Base-by-base conservation (phyloP, 345 rosid species). In the Bretschneidera sinensis region DNA sequence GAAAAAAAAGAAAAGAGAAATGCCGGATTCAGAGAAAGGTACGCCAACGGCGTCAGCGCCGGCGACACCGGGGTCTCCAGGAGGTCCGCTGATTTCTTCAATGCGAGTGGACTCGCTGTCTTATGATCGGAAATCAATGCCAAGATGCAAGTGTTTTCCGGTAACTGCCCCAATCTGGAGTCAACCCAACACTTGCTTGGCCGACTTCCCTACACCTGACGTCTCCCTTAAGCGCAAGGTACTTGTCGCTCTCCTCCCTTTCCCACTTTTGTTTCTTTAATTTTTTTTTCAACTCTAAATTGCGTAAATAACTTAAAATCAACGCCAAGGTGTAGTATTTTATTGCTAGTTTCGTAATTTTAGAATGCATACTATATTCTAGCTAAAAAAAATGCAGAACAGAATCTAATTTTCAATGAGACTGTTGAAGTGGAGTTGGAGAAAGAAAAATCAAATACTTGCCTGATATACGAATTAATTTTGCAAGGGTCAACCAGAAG, bases 181-280 rank as follows among this genome's bases (percentile, higher is more conserved):
- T 66, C 85, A 84, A 34, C 53, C 85, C 22, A 80, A 79, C 81
- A 58, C 84, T 16, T 92, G 99, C 88, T 90, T 94, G 75, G 55
- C 81, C 19, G 95, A 83, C 59, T 80, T 94, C 66, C 81, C 95
- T 10, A 25, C 83, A 31, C 87, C 90, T 16, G 77, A 80, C 24
- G 66, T 90, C 51, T 86, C 99, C 19, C 95, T 94, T 17, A 85
- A 97, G 39, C 97, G 99, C 76, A 94, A 94, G 95, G 99, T 91
- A 76, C 57, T 17, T 22, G 24, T n/a, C 31, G 14, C 4, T 19
- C 3, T 17, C 33, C 13, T 23, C 22, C 19, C 20, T 28, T 22
- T 0, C n/a, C n/a, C n/a, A n/a, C n/a, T n/a, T n/a, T n/a, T n/a
- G n/a, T n/a, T n/a, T 28, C 5, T 28, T 28, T 28, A 2, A 8